These are phyloP conservation scores for Chlorella sp. DNA, from an alignment of 139 green algal species.

Conservation along the genomic window DNA sequence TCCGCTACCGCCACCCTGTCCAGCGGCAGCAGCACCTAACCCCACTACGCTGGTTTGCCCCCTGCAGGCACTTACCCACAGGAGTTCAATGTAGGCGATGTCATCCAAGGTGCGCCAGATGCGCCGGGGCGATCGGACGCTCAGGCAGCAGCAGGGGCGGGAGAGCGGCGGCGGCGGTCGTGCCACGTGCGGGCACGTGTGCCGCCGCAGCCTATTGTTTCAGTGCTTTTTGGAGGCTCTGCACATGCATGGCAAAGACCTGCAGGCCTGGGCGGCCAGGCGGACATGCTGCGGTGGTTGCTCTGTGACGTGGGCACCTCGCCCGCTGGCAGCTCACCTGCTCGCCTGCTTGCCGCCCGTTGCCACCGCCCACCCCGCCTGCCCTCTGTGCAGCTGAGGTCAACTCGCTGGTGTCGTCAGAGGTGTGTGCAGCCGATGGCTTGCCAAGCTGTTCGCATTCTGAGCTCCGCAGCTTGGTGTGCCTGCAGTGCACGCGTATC, in stretches of 20 bases:
- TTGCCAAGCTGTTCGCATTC: not conserved
- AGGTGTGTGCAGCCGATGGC: conserved; percentile 59
- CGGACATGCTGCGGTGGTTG: too few species aligned
- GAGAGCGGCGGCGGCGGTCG: not conserved
- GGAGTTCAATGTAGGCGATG: conserved; percentile 68
- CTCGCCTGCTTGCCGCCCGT: not conserved
- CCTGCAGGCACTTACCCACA: conserved; percentile 71
- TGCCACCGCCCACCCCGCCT: not conserved
- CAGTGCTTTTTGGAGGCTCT: too few species aligned
- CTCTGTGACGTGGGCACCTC: not conserved
- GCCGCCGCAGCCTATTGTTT: too few species aligned
- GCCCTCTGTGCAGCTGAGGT: conserved; percentile 62
- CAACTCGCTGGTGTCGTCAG: conserved; percentile 89
- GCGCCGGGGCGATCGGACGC: too few species aligned
- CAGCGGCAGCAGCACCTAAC: too few species aligned
- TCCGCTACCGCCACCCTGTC: too few species aligned
- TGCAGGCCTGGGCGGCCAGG: too few species aligned
- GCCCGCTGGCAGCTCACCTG: not conserved
- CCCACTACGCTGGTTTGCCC: too few species aligned
- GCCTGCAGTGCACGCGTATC: not conserved
- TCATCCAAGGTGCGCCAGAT: conserved; percentile 62
- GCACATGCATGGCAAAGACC: too few species aligned
- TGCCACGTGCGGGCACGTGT: not conserved
- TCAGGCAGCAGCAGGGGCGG: not conserved
- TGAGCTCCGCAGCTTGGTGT: not conserved